Conservation (phyloP, 2,329 filamentous ascomycete genomes). For the Cercospora sp. region DNA sequence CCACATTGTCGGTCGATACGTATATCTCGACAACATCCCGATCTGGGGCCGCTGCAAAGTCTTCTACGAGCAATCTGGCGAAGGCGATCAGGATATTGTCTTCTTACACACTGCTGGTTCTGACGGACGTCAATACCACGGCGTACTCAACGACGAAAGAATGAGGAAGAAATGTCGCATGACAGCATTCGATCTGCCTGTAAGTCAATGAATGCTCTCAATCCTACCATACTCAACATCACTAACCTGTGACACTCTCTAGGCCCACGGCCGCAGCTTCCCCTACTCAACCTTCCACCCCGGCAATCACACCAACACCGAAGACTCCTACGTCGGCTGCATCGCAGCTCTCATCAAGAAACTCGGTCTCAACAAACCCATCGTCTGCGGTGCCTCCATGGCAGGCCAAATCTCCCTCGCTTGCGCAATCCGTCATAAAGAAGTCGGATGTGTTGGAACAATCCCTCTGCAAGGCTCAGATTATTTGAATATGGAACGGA, state of each 20-base stretch:
- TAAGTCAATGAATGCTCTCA: too few species aligned
- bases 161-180: slow-evolving; percentile 53
- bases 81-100: slow-evolving; percentile 49
- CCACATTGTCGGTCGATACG: slow-evolving; percentile 50
- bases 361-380: slow-evolving; percentile 48
- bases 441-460: slow-evolving; percentile 49
- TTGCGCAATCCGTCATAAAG: slow-evolving; percentile 49
- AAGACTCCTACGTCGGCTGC: slow-evolving; percentile 50
- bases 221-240: too few species aligned
- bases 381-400: slow-evolving; percentile 54
- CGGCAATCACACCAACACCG: slow-evolving; percentile 51
- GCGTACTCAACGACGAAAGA: slow-evolving; percentile 52
- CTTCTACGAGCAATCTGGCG: slow-evolving; percentile 52
- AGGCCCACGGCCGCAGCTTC: slow-evolving; percentile 51
- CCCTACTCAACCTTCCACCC: slow-evolving; percentile 43
- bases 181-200: slow-evolving; percentile 53
- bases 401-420: slow-evolving; percentile 52
- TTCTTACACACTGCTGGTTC: slow-evolving; percentile 44
- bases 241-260: neutral
- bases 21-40: slow-evolving; percentile 47
- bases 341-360: slow-evolving; percentile 49
- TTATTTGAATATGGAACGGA: slow-evolving; percentile 46
- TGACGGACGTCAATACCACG: slow-evolving; percentile 53
- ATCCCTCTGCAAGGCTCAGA: slow-evolving; percentile 51
- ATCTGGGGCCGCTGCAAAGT: slow-evolving; percentile 53